Conservation (phyloP, 352 stramenopile species). For the Pythium monospermum region DNA sequence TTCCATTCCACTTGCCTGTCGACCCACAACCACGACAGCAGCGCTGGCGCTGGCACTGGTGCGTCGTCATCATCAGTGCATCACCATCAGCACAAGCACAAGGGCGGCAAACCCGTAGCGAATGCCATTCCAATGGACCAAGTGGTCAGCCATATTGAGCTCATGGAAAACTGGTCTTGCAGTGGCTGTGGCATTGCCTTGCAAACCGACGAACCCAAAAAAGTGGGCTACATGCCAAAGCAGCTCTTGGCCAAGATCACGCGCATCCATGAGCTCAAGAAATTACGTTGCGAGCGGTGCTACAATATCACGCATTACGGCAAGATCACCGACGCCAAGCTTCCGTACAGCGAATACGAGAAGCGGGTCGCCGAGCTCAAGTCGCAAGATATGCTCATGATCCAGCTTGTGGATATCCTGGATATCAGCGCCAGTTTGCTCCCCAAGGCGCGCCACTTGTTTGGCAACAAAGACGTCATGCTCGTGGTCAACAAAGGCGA, state of each 20-base stretch:
- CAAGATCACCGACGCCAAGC: slow-evolving; percentile 79
- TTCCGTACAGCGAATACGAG: slow-evolving; percentile 86
- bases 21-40: neutral
- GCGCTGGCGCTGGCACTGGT: too few species aligned
- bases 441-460: slow-evolving; percentile 77
- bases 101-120: too few species aligned
- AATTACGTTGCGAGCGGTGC: slow-evolving; percentile 80
- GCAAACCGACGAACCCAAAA: slow-evolving; percentile 55
- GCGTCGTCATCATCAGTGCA: too few species aligned
- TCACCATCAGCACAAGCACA: too few species aligned
- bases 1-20: too few species aligned
- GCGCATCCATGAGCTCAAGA: slow-evolving; percentile 68
- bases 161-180: slow-evolving; percentile 84
- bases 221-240: slow-evolving; percentile 69
- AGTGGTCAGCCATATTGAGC: slow-evolving; percentile 60
- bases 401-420: slow-evolving; percentile 91
- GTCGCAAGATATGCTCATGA: slow-evolving; percentile 85
- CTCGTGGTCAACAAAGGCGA: slow-evolving; percentile 91
- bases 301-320: slow-evolving; percentile 86
- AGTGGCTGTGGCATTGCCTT: slow-evolving; percentile 79
- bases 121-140: slow-evolving; percentile 42
- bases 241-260: slow-evolving; percentile 54
- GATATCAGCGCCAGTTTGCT: slow-evolving; percentile 88
- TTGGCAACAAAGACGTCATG: slow-evolving; percentile 88
- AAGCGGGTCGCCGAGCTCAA: slow-evolving; percentile 81